Evolutionary conservation across 2,329 filamentous ascomycete species (phyloP), one percentile per base, ranked within the genome.

Genomic region (Colletotrichum tabaci): DNA sequence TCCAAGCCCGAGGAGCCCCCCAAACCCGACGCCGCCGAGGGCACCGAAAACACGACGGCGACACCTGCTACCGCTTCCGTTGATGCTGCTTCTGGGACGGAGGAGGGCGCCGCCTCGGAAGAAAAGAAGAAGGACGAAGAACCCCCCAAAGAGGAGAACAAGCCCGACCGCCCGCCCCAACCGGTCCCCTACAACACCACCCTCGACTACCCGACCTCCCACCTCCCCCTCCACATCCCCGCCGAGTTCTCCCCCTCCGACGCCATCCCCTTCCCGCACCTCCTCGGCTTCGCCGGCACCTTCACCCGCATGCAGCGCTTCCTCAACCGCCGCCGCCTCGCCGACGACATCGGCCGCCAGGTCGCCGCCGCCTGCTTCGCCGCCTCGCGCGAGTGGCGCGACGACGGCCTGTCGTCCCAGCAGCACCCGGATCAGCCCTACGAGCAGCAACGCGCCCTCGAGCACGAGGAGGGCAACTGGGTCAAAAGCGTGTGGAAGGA

Each of bases 221-320:
- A 83, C 30, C 86, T 95, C 61, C 91, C 95, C 0, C 79, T 86
- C 40, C 85, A 88, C 55, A 88, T 93, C 53, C 96, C 96, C 4
- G 78, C 85, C 73, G 89, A 92, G 71, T 90, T 99, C 77, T 89
- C 91, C 47, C 94, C 94, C 53, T 91, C 92, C 7, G 86, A 88
- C 30, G 87, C 93, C 16, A 88, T 99, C 71, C 86, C 89, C 52
- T 93, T 97, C 81, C 96, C 96, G 1, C 96, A 98, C 80, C 89
- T 98, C 70, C 92, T 99, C 40, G 96, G 96, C 72, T 97, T 99
- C 86, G 85, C 93, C 74, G 96, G 96, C 84, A 98, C 96, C 3
- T 93, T 95, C 0, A 93, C 91, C 74, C 92, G 96, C 72, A 87
- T 98, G 72, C 93, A 93, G 78, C 93, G 96, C 74, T 99, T 95